A percentile compares a stretch with the other conserved stretches of the same genome.
Conservation (phyloP, 2,329 filamentous ascomycete species). For the Onygenales sp. region DNA sequence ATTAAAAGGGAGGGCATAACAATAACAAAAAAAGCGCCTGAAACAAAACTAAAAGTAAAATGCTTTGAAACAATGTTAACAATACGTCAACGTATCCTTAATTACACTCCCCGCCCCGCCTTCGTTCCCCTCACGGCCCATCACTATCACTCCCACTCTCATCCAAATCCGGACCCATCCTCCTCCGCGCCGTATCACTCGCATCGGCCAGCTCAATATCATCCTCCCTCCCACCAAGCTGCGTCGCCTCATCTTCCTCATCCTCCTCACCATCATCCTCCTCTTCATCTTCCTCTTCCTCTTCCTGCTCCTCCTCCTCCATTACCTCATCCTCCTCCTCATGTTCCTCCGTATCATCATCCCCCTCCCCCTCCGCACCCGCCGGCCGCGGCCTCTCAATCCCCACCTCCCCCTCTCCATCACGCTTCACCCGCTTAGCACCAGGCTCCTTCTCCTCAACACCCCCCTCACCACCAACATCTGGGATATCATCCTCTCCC, state of each 20-base stretch:
- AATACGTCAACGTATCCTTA: slow-evolving; percentile 21
- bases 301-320: slow-evolving; percentile 13
- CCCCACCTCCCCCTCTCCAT: slow-evolving; percentile 16
- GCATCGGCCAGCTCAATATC: slow-evolving; percentile 10
- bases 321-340: slow-evolving; percentile 20
- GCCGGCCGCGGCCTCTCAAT: slow-evolving; percentile 9
- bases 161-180: slow-evolving; percentile 22
- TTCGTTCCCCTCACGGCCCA: slow-evolving; percentile 1
- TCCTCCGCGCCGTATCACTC: slow-evolving; percentile 15
- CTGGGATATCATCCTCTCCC: slow-evolving; percentile 28
- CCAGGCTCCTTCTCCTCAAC: slow-evolving; percentile 41
- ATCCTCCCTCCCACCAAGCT: slow-evolving; percentile 9
- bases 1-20: too few species aligned
- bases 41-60: too few species aligned
- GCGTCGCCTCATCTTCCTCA: slow-evolving; percentile 18
- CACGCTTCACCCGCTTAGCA: slow-evolving; percentile 14
- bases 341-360: slow-evolving; percentile 13
- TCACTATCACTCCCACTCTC: slow-evolving; percentile 23
- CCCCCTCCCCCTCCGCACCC: slow-evolving; percentile 1
- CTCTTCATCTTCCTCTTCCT: slow-evolving; percentile 17
- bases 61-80: neutral
- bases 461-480: slow-evolving; percentile 38
- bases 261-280: slow-evolving; percentile 19
- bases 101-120: slow-evolving; percentile 14
- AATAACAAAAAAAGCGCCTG: too few species aligned